phyloP scores from a whole-genome alignment of 805 yeast genomes.

The Myxozyma lipomycoides region DNA sequence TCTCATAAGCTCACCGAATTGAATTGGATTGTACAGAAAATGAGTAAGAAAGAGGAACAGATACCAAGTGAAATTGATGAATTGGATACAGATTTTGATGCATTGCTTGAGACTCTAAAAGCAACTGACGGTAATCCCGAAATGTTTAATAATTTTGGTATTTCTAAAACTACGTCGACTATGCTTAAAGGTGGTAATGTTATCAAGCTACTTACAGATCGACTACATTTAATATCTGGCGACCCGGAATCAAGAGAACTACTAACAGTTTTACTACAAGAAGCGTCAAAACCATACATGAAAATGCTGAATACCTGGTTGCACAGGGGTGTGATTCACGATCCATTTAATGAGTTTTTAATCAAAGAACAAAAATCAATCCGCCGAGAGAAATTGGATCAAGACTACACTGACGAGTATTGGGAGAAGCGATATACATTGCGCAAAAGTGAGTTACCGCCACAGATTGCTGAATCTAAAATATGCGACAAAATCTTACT shows the following conservation, averaged over 20 bases:
- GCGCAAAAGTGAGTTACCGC: constrained; percentile 68
- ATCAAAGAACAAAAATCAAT: constrained; percentile 44
- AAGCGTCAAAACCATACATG: constrained; percentile 61
- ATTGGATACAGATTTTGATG: constrained; percentile 41
- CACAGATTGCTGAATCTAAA: constrained; percentile 51
- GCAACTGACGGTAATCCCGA: constrained; percentile 35
- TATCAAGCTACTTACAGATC: constrained; percentile 55
- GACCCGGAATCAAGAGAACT: constrained; percentile 55
- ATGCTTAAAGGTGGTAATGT: constrained; percentile 69
- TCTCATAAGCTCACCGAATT: constrained; percentile 49
- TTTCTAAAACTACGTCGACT: constrained; percentile 27
- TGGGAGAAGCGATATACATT: constrained; percentile 59
- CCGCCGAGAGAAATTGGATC: constrained; percentile 30
- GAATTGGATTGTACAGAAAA: constrained; percentile 51
- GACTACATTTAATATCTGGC: constrained; percentile 59
- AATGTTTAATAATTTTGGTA: constrained; percentile 22
- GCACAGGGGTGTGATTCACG: constrained; percentile 64
- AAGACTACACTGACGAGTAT: constrained; percentile 39
- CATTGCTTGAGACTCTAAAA: constrained; percentile 44
- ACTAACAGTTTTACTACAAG: constrained; percentile 50
- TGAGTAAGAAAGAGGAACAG: constrained; percentile 44
- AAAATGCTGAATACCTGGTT: constrained; percentile 77
- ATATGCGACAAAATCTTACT: constrained; percentile 62
- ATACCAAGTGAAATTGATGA: constrained; percentile 35
- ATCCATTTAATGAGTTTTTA: constrained; percentile 78